Evolutionary conservation across 2,329 filamentous ascomycete genomes (phyloP).

Genomic region (Aspergillus pseudoterreus): DNA sequence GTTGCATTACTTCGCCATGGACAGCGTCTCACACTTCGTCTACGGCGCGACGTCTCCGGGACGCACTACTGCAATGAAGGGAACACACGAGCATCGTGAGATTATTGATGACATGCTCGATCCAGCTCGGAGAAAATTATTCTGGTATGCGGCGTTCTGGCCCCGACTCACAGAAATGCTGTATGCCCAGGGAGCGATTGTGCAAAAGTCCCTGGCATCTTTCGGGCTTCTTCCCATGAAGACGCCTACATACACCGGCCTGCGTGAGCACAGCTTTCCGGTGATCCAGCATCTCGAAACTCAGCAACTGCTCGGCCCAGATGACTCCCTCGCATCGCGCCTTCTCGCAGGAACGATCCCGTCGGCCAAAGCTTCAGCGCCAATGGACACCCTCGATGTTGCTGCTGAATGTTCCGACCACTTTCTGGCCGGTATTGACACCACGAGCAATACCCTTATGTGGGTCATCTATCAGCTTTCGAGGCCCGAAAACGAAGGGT

Average conservation of each 20-base stretch:
- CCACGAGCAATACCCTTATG: constrained; percentile 51
- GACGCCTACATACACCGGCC: not conserved
- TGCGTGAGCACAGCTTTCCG: not conserved
- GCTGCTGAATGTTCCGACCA: constrained; percentile 55
- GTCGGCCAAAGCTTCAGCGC: constrained; percentile 10
- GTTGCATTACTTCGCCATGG: constrained; percentile 53
- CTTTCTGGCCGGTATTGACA: constrained; percentile 52
- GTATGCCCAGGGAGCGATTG: not conserved
- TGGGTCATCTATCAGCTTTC: constrained; percentile 52
- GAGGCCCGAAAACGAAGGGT: constrained; percentile 36
- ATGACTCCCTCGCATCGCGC: constrained; percentile 34
- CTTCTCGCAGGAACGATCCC: not conserved
- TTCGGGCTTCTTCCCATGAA: not conserved
- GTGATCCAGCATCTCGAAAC: not conserved
- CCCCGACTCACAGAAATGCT: constrained; percentile 13
- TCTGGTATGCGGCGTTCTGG: not conserved
- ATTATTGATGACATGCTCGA: constrained; percentile 45
- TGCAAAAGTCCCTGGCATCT: not conserved
- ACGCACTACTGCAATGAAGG: constrained; percentile 42
- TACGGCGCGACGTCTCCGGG: constrained; percentile 43
- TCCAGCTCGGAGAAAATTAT: not conserved
- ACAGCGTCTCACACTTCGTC: constrained; percentile 51
- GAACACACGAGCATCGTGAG: constrained; percentile 33
- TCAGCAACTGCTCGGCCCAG: not conserved
- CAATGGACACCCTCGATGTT: constrained; percentile 45